These are phyloP conservation scores for Heimioporus punctisporus DNA, from an alignment of 1,284 basidiomycete genomes.

Conservation along the genomic window DNA sequence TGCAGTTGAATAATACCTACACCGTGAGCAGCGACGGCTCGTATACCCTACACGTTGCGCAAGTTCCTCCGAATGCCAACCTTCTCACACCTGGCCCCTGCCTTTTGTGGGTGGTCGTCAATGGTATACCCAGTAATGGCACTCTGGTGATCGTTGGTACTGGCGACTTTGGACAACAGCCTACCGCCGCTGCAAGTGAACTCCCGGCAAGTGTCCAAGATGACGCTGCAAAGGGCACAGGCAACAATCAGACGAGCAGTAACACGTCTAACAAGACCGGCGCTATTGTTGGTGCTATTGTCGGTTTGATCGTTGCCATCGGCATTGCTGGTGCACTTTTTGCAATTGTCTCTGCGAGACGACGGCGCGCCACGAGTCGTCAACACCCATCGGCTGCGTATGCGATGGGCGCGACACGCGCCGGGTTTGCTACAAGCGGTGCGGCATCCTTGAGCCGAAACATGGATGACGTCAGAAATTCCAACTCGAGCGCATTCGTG, in stretches of 20 bases:
- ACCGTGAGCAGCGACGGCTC: conserved; percentile 79
- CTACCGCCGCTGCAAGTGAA: conserved; percentile 41
- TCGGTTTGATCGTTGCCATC: conserved; percentile 51
- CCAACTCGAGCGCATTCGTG: conserved; percentile 61
- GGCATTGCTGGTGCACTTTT: conserved; percentile 50
- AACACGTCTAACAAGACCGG: conserved; percentile 36
- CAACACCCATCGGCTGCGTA: conserved; percentile 37
- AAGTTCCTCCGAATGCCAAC: conserved; percentile 81
- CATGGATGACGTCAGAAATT: conserved; percentile 31
- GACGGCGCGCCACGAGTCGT: conserved; percentile 40
- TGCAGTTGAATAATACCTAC: conserved; percentile 82
- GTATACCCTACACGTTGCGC: conserved; percentile 75
- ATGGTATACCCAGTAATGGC: conserved; percentile 85
- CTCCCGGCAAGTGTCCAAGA: conserved; percentile 48
- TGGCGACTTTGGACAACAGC: conserved; percentile 75
- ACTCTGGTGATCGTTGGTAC: conserved; percentile 78
- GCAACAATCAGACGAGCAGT: conserved; percentile 7
- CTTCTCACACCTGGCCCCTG: conserved; percentile 88
- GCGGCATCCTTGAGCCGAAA: conserved; percentile 24
- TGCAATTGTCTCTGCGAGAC: conserved; percentile 48
- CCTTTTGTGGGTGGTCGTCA: conserved; percentile 78
- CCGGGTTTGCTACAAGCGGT: conserved; percentile 28
- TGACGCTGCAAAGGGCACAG: conserved; percentile 19
- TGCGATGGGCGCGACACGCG: conserved; percentile 37
- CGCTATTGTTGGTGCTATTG: conserved; percentile 50